Conservation (phyloP, 2,329 filamentous ascomycete genomes). For the Neopestalotiopsis sp. region DNA sequence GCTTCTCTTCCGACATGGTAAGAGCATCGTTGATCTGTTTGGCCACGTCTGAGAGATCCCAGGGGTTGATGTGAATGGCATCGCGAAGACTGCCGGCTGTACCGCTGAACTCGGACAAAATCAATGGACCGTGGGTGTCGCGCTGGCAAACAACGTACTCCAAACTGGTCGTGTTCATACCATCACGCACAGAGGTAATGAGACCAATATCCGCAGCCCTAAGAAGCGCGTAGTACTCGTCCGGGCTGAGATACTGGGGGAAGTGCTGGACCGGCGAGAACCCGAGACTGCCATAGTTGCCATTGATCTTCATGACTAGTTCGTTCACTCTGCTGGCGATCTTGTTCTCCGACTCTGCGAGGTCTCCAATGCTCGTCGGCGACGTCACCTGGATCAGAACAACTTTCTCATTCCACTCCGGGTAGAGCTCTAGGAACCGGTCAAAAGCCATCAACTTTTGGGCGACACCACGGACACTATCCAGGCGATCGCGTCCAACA, state of each 20-base stretch:
- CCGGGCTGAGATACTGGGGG: conserved; percentile 86
- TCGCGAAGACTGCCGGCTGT: conserved; percentile 84
- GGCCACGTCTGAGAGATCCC: conserved; percentile 86
- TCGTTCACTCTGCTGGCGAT: conserved; percentile 89
- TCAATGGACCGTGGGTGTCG: conserved; percentile 83
- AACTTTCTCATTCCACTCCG: conserved; percentile 90
- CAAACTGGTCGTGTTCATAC: conserved; percentile 96
- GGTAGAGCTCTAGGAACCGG: conserved; percentile 86
- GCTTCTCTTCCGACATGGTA: conserved; percentile 72
- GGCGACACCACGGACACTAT: conserved; percentile 90
- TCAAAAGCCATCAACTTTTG: conserved; percentile 96
- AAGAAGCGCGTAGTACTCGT: conserved; percentile 94
- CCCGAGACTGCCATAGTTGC: conserved; percentile 83
- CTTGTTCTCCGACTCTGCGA: conserved; percentile 79
- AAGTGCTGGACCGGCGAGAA: conserved; percentile 95
- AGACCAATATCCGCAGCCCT: conserved; percentile 88
- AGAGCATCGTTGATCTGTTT: conserved; percentile 82
- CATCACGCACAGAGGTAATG: conserved; percentile 94
- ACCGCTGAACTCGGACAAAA: conserved; percentile 95
- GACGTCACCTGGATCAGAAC: conserved; percentile 96
- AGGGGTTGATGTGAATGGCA: conserved; percentile 96
- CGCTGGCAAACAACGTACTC: conserved; percentile 95
- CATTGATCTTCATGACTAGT: conserved; percentile 90
- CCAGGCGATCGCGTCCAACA: conserved; percentile 90
- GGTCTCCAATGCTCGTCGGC: conserved; percentile 79